Percentiles rank a stretch among this genome's conserved stretches.
Evolutionary conservation across 768 basidiomycete species (phyloP).

Genomic region (Chalciporus piperatus): DNA sequence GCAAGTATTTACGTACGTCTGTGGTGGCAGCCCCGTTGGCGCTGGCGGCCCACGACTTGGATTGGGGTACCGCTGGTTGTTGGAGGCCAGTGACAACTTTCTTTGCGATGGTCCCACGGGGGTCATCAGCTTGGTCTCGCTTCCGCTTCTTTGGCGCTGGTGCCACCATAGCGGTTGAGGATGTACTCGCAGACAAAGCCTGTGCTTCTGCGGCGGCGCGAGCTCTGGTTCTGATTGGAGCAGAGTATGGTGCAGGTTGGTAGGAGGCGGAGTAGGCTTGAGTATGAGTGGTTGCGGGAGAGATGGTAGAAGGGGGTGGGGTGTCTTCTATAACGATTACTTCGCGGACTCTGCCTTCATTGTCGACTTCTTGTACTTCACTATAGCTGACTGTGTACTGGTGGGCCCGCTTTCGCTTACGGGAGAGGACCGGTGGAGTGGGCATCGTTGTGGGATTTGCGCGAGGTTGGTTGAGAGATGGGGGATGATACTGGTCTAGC

Average conservation of each 20-base stretch:
- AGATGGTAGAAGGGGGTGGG: constrained; percentile 72
- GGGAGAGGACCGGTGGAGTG: constrained; percentile 67
- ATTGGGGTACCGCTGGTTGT: constrained; percentile 45
- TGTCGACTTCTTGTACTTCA: constrained; percentile 85
- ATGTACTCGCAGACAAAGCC: constrained; percentile 61
- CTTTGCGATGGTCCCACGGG: constrained; percentile 65
- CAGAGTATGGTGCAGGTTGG: constrained; percentile 72
- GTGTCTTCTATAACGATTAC: constrained; percentile 94
- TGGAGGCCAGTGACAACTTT: constrained; percentile 52
- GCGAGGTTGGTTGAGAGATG: constrained; percentile 45
- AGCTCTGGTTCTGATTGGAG: constrained; percentile 80
- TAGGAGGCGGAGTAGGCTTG: constrained; percentile 74
- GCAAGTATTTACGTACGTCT: constrained; percentile 51
- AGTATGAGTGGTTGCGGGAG: constrained; percentile 69
- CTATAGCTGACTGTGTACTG: constrained; percentile 84
- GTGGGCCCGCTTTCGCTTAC: constrained; percentile 81
- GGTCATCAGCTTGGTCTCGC: constrained; percentile 71
- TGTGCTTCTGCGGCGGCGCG: constrained; percentile 85
- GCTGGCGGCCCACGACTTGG: constrained; percentile 67
- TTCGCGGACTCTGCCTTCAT: constrained; percentile 71
- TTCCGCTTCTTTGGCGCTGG: constrained; percentile 84
- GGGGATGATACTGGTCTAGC: constrained; percentile 64
- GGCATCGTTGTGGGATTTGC: constrained; percentile 60
- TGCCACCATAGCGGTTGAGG: constrained; percentile 60
- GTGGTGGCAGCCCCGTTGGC: constrained; percentile 62